Percentiles rank a stretch among this genome's conserved stretches.
These are phyloP conservation scores for Neurospora sp. DNA, from an alignment of 495 filamentous ascomycete genomes.

Conservation along the genomic window DNA sequence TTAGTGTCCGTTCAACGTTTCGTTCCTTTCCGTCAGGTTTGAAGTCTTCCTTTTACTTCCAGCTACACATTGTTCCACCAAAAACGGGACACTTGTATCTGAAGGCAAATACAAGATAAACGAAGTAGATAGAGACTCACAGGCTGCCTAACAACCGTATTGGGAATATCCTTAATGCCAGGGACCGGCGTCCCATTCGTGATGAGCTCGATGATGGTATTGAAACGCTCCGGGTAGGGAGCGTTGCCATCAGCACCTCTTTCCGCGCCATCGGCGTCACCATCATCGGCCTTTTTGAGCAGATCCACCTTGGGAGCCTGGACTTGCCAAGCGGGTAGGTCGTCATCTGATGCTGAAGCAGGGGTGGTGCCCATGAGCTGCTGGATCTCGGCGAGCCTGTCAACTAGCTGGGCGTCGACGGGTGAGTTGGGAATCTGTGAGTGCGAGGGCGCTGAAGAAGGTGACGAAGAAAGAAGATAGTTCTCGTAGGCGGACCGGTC, in stretches of 20 bases:
- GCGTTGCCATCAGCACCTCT: slow-evolving; percentile 28
- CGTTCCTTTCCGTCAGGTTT: not conserved
- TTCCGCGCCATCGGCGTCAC: slow-evolving; percentile 1
- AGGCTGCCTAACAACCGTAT: slow-evolving; percentile 59
- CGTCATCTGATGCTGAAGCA: not conserved
- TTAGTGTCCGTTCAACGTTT: not conserved
- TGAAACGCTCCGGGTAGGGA: slow-evolving; percentile 78
- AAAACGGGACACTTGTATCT: too few relatives aligned
- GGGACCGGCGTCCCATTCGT: slow-evolving; percentile 74
- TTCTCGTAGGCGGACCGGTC: slow-evolving; percentile 27
- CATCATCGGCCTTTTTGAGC: slow-evolving; percentile 22
- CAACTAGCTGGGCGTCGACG: slow-evolving; percentile 16
- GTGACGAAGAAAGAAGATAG: slow-evolving; percentile 6
- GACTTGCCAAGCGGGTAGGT: slow-evolving; percentile 34
- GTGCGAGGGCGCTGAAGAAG: slow-evolving; percentile 5
- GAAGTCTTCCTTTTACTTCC: not conserved
- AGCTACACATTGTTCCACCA: not conserved
- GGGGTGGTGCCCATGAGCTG: slow-evolving; percentile 7
- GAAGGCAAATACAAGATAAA: not conserved
- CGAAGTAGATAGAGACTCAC: slow-evolving; percentile 10
- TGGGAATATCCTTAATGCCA: slow-evolving; percentile 82
- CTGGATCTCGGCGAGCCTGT: slow-evolving; percentile 18
- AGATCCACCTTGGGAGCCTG: slow-evolving; percentile 34
- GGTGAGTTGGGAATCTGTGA: not conserved
- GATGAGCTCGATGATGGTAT: slow-evolving; percentile 82